These are phyloP conservation scores for Penicillium polonicum DNA, from an alignment of 2,329 filamentous ascomycete genomes.

Conservation along the genomic window DNA sequence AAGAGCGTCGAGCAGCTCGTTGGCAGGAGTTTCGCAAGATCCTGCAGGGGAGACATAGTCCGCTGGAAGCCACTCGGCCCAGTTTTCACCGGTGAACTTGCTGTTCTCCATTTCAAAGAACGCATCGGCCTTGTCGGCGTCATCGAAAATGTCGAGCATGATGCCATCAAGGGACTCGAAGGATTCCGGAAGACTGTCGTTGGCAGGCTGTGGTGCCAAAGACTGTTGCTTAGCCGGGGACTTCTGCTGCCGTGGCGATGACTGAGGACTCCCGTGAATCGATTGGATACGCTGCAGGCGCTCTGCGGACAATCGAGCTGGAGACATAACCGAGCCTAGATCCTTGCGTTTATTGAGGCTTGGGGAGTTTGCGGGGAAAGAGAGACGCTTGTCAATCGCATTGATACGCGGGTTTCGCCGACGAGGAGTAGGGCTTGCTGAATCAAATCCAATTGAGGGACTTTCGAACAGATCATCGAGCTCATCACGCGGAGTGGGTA, in stretches of 20 bases:
- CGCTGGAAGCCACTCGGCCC: slow-evolving; percentile 40
- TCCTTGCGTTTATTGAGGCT: slow-evolving; percentile 29
- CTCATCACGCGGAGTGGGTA: slow-evolving; percentile 50
- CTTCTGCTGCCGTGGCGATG: slow-evolving; percentile 24
- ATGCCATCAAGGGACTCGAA: slow-evolving; percentile 37
- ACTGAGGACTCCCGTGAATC: slow-evolving; percentile 20
- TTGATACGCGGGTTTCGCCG: slow-evolving; percentile 55
- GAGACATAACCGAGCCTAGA: slow-evolving; percentile 20
- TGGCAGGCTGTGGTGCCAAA: slow-evolving; percentile 17
- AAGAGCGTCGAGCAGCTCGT: slow-evolving; percentile 38
- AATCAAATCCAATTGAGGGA: slow-evolving; percentile 50
- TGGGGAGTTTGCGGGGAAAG: slow-evolving; percentile 39
- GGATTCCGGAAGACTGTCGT: slow-evolving; percentile 26
- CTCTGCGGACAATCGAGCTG: slow-evolving; percentile 35
- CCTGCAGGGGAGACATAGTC: slow-evolving; percentile 35
- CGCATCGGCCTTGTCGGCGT: slow-evolving; percentile 28
- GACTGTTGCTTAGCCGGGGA: slow-evolving; percentile 25
- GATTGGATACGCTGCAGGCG: slow-evolving; percentile 37
- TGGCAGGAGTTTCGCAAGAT: slow-evolving; percentile 30
- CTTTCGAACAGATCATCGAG: slow-evolving; percentile 68
- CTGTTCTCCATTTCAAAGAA: slow-evolving; percentile 30
- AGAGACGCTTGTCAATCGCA: slow-evolving; percentile 36
- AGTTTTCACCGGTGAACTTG: slow-evolving; percentile 29
- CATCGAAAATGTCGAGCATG: slow-evolving; percentile 41
- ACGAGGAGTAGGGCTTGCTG: slow-evolving; percentile 52